These are phyloP conservation scores for Auricularia heimuer DNA, from an alignment of 768 basidiomycete species.

Conservation along the genomic window DNA sequence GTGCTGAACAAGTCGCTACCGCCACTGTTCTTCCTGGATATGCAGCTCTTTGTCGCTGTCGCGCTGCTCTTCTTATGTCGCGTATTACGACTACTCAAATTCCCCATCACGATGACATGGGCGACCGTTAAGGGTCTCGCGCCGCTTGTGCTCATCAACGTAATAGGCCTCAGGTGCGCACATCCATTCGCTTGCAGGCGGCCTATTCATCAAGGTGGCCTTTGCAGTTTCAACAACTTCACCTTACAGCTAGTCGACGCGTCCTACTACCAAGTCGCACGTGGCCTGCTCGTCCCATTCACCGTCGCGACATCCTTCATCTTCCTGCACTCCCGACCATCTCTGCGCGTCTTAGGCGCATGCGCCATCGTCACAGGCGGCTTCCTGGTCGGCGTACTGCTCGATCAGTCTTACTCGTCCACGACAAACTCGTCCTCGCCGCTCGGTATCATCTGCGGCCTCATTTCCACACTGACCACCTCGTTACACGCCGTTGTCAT, in stretches of 20 bases:
- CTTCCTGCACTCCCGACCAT: constrained; percentile 67
- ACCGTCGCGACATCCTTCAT: constrained; percentile 82
- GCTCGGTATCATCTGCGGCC: constrained; percentile 70
- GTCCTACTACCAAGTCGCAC: constrained; percentile 92
- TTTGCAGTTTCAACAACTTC: constrained; percentile 70
- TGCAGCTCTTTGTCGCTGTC: constrained; percentile 73
- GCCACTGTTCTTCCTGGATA: constrained; percentile 81
- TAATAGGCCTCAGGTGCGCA: constrained; percentile 69
- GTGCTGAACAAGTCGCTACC: constrained; percentile 64
- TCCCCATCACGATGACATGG: constrained; percentile 56
- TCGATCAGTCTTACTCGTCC: constrained; percentile 41
- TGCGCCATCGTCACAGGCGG: constrained; percentile 79
- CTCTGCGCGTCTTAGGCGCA: constrained; percentile 59
- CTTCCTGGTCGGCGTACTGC: constrained; percentile 85
- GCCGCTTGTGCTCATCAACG: constrained; percentile 67
- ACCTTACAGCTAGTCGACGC: constrained; percentile 91
- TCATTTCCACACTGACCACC: constrained; percentile 76
- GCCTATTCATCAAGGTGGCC: background rate
- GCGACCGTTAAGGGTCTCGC: constrained; percentile 60
- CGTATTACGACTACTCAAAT: constrained; percentile 50
- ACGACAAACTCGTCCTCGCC: constrained; percentile 13
- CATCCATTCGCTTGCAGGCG: constrained; percentile 1
- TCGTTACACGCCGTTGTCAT: constrained; percentile 90
- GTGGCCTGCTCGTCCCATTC: constrained; percentile 87
- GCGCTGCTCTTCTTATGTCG: constrained; percentile 61